phyloP scores from a whole-genome alignment of 192 early-diverging fungal genomes.

The Coemansia sp. region DNA sequence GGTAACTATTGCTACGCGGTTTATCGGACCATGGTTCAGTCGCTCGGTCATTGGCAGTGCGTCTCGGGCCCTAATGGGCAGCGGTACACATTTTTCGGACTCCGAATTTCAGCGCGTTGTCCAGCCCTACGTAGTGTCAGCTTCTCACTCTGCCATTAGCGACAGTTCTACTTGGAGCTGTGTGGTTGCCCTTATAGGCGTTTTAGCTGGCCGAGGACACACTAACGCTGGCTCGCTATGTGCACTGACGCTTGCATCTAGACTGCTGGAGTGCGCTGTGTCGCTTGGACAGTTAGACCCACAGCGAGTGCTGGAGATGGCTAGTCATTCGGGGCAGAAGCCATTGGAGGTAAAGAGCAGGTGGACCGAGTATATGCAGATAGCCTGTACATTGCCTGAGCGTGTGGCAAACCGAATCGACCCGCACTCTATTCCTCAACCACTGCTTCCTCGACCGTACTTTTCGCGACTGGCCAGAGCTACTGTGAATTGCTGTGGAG shows the following conservation, averaged over 20 bases:
- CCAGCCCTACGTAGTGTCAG: constrained; percentile 1
- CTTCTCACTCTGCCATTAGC: not conserved
- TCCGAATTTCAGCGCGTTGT: not conserved
- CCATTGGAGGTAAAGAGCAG: not conserved
- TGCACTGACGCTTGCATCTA: constrained; percentile 19
- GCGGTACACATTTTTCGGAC: not conserved
- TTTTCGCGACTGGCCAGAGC: constrained; percentile 27
- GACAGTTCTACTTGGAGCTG: not conserved
- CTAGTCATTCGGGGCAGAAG: not conserved
- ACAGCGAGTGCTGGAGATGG: not conserved
- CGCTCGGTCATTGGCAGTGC: constrained; percentile 19
- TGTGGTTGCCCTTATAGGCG: not conserved
- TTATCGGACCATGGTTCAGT: constrained; percentile 37
- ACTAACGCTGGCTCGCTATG: not conserved
- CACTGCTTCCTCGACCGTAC: constrained; percentile 22
- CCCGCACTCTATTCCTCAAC: constrained; percentile 24
- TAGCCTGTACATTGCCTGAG: constrained; percentile 34
- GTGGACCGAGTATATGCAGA: constrained; percentile 38
- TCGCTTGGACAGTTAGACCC: constrained; percentile 7
- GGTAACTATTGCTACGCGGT: constrained; percentile 2
- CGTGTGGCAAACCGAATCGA: constrained; percentile 43
- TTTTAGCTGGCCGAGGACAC: not conserved
- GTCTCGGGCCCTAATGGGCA: not conserved
- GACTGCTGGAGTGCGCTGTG: constrained; percentile 7
- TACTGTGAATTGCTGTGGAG: constrained; percentile 4